Evolutionary conservation across 2,329 filamentous ascomycete species (phyloP), one percentile per base, ranked within the genome.

Genomic region (Pyrenophora graminea): DNA sequence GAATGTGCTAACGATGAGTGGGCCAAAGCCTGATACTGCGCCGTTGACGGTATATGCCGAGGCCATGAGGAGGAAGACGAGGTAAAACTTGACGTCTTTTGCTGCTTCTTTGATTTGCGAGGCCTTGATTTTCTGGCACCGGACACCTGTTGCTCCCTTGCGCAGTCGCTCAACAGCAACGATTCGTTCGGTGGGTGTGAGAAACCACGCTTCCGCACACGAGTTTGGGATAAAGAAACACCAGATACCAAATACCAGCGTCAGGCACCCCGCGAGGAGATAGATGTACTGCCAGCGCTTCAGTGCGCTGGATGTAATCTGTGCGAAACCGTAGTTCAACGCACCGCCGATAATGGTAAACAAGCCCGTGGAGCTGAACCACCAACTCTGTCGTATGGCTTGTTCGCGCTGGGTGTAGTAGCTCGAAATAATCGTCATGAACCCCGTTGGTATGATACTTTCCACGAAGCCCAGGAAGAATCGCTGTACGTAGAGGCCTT

Each of bases 191-290:
- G 84, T 82, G 0, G 74, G 69, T 0, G 79, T 83, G 33, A 90
- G 72, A 63, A 90, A 90, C 86, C 86, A 89, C 0, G 88, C 88
- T 0, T 80, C 79, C 0, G 84, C 82, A 0, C 87, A 85, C 1
- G 84, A 87, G 56, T 84, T 84, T 0, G 88, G 87, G 45, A 89
- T 75, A 7, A 77, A 76, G 60, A 88, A 88, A 70, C 86, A 90
- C 63, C 80, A 91, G 3, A 86, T 76, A 1, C 82, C 85, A 80
- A 85, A 88, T 10, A 76, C 51, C 13, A 81, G 76, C 51, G 83
- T 87, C 9, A 87, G 74, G 33, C 65, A 67, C 1, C 76, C 76
- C 3, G 77, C 84, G n/a, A 89, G 80, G 13, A 89, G 70, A 63
- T 89, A 89, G 47, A 88, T 85, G 56, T 85, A 88, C 62, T 82